Evolutionary conservation across 352 stramenopile genomes (phyloP), one percentile per base, ranked within the genome.

Genomic region (Pythium phragmiticola): DNA sequence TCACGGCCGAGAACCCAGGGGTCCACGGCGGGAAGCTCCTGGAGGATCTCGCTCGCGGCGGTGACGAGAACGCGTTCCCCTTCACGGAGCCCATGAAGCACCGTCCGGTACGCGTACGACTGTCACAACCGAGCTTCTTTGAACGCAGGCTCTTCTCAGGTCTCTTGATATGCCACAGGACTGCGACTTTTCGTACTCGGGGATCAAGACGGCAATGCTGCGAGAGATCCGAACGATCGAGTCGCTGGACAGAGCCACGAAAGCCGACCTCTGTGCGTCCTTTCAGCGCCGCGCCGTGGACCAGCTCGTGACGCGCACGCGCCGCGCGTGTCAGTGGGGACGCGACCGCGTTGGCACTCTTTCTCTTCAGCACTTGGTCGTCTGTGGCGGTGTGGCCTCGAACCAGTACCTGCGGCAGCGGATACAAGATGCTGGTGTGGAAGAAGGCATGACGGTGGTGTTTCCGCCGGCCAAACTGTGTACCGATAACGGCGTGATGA

Each of bases 401-500:
- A 99, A 99, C 80, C 78, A 90, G 65, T 95, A 97, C 65, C 72
- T 99, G 23, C 87, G 97, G 12, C 62, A 61, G 17, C 80, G 95
- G 14, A 78, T 99, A 68, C 68, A 95, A 49, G 64, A 67, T 21
- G 66, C 85, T 28, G 82, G 75, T 28, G n/a, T 49, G 0, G 69
- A 83, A 47, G 80, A 92, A 65, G 73, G 66, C 3, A 47, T 94
- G 1, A 42, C 71, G 9, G 64, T 65, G 4, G 56, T 88, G 11
- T 85, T 91, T 30, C 79, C 84, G 19, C 83, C 87, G 6, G 69
- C 78, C 19, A 77, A 91, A 63, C 89, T 99, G 45, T 99, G 98
- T 78, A 99, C 97, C 2, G 98, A 99, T 84, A 99, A 99, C 71
- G 97, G 95, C 48, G 94, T 98, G 26, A 98, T 98, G 94, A 78